These are phyloP conservation scores for Neurospora intermedia DNA, from an alignment of 495 filamentous ascomycete species.

Conservation along the genomic window DNA sequence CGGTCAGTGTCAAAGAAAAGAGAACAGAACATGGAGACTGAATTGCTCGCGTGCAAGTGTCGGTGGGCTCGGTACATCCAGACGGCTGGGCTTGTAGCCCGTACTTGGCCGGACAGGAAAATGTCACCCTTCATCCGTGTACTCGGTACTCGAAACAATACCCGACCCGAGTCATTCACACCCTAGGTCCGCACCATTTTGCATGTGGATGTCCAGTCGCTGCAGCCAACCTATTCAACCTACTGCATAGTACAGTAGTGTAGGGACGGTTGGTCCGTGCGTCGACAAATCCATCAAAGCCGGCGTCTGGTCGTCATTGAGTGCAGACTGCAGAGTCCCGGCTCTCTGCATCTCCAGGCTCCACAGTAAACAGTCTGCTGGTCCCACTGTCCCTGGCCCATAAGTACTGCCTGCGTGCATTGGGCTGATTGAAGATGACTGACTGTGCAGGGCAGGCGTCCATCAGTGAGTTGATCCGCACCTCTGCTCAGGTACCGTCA, in stretches of 20 bases:
- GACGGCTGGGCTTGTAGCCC: neutral
- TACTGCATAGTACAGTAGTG: too few species aligned
- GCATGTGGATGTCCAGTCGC: neutral
- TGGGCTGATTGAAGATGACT: neutral
- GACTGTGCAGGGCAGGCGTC: neutral
- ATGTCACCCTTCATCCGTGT: neutral
- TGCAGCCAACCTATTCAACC: neutral
- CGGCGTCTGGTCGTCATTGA: neutral
- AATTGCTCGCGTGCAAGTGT: neutral
- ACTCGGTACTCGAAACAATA: neutral
- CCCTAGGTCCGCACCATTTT: neutral
- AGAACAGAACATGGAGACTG: neutral
- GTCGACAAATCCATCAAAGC: neutral
- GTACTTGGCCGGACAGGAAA: neutral
- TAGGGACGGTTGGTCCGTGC: neutral
- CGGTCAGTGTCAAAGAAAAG: neutral
- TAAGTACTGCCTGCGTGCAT: neutral
- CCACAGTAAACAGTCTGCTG: neutral
- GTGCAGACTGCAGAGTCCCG: too few species aligned
- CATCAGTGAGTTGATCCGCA: neutral
- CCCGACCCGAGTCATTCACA: neutral
- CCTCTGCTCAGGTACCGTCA: neutral
- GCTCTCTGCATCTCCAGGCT: neutral
- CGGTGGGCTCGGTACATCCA: neutral
- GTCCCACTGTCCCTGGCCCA: neutral